phyloP scores from a whole-genome alignment of 2,329 filamentous ascomycete genomes.

The Scorias spongiosa region DNA sequence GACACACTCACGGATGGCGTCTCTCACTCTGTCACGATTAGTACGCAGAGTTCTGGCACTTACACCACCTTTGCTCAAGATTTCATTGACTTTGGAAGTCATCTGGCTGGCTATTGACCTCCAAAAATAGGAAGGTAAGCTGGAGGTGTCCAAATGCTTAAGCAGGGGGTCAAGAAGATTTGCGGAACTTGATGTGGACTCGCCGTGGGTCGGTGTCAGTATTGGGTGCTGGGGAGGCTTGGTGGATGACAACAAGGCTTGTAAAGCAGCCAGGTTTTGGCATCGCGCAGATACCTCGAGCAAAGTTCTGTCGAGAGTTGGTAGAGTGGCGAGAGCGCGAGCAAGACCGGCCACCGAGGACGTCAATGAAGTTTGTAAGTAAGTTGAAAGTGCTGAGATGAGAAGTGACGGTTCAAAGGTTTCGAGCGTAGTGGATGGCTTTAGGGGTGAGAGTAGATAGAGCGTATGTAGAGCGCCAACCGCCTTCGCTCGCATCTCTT shows the following conservation, averaged over 20 bases:
- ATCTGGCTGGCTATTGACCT: slow-evolving; percentile 68
- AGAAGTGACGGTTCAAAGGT: slow-evolving; percentile 53
- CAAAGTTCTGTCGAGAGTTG: slow-evolving; percentile 66
- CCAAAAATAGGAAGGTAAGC: slow-evolving; percentile 86
- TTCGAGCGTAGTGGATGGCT: slow-evolving; percentile 25
- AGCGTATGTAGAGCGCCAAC: slow-evolving; percentile 61
- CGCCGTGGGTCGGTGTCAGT: slow-evolving; percentile 21
- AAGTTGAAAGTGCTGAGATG: slow-evolving; percentile 61
- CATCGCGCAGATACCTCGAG: slow-evolving; percentile 70
- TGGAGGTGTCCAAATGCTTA: slow-evolving; percentile 68
- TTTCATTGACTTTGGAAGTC: slow-evolving; percentile 65
- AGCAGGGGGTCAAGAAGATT: slow-evolving; percentile 55
- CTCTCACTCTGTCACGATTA: slow-evolving; percentile 58
- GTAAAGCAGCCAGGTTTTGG: slow-evolving; percentile 81
- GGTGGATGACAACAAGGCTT: slow-evolving; percentile 56
- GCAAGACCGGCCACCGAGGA: slow-evolving; percentile 61
- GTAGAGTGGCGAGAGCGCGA: slow-evolving; percentile 62
- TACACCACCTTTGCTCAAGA: slow-evolving; percentile 67
- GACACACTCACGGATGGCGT: slow-evolving; percentile 72
- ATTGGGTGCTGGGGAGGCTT: slow-evolving; percentile 56
- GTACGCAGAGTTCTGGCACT: slow-evolving; percentile 65
- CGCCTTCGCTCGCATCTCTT: slow-evolving; percentile 61
- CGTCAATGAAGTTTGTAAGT: slow-evolving; percentile 67
- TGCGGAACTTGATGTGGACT: slow-evolving; percentile 8
- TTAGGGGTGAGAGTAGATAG: slow-evolving; percentile 57